phyloP scores from a whole-genome alignment of 23 red algal genomes.

The Agarophyton chilense region DNA sequence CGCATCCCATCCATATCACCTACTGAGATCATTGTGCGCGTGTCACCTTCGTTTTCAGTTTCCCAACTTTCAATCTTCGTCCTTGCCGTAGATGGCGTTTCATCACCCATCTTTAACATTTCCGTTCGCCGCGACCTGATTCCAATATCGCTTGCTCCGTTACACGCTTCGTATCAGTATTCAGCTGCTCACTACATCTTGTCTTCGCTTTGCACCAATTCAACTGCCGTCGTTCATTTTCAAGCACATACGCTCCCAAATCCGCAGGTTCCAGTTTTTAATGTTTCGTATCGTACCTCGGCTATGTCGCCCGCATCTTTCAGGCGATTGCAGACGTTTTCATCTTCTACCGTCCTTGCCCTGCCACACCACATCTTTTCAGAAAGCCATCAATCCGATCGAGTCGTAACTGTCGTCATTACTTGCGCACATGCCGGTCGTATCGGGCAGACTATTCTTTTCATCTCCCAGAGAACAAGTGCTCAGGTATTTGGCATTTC shows the following conservation, averaged over 20 bases:
- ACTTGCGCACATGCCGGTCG: conserved; percentile 3
- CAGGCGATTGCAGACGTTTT: background rate
- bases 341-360: background rate
- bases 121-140: background rate
- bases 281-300: conserved; percentile 9
- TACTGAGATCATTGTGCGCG: conserved; percentile 19
- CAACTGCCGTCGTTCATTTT: conserved; percentile 12
- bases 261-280: background rate
- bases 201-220: conserved; percentile 2
- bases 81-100: background rate
- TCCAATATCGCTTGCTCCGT: background rate
- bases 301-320: background rate
- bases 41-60: background rate
- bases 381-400: background rate
- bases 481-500: conserved; percentile 10
- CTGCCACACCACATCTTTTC: conserved; percentile 1
- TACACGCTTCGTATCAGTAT: conserved; percentile 3
- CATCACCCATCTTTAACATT: background rate
- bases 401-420: background rate
- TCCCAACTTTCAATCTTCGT: background rate
- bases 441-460: conserved; percentile 3
- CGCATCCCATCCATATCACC: background rate
- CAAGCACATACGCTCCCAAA: background rate
- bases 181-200: background rate
- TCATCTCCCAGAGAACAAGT: background rate